A percentile compares a stretch with the other conserved stretches of the same genome.
Evolutionary conservation across 164 flowering plant genomes (phyloP).

Genomic region (Houttuynia cordata): DNA sequence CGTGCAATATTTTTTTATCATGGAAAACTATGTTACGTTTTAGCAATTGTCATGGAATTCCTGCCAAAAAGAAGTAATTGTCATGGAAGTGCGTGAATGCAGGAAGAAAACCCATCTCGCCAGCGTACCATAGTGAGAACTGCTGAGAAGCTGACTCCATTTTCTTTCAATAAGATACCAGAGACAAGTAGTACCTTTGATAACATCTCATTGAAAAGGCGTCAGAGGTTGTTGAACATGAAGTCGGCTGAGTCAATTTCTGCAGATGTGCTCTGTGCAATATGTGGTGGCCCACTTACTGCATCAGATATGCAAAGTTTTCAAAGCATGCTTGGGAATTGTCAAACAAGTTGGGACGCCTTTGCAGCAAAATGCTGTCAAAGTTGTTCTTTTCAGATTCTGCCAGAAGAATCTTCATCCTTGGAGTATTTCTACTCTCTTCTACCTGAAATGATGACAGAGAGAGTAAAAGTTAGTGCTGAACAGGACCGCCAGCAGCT

Average conservation of each 20-base stretch:
- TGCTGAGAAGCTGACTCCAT: slow-evolving; percentile 88
- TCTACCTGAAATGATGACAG: slow-evolving; percentile 41
- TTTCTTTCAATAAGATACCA: slow-evolving; percentile 63
- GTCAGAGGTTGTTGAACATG: slow-evolving; percentile 44
- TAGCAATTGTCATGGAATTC: background rate
- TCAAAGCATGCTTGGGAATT: slow-evolving; percentile 11
- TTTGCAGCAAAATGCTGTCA: slow-evolving; percentile 54
- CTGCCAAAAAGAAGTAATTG: no score
- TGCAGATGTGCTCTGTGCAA: slow-evolving; percentile 56
- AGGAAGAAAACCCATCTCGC: slow-evolving; percentile 94
- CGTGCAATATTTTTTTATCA: background rate
- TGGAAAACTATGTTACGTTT: no score
- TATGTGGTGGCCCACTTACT: slow-evolving; percentile 65
- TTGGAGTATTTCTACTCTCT: slow-evolving; percentile 47
- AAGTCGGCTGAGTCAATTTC: slow-evolving; percentile 41
- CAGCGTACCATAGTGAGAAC: slow-evolving; percentile 86
- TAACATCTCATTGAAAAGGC: slow-evolving; percentile 42
- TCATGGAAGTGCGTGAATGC: slow-evolving; percentile 6
- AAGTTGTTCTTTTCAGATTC: slow-evolving; percentile 85
- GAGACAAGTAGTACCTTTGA: slow-evolving; percentile 28
- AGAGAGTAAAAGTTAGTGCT: slow-evolving; percentile 22
- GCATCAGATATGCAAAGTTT: slow-evolving; percentile 20
- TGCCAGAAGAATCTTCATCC: slow-evolving; percentile 50
- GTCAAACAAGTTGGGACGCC: slow-evolving; percentile 11
- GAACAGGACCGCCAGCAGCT: slow-evolving; percentile 17